Conservation (phyloP, 176 grass and related monocot species). For the Carex cristatella region DNA sequence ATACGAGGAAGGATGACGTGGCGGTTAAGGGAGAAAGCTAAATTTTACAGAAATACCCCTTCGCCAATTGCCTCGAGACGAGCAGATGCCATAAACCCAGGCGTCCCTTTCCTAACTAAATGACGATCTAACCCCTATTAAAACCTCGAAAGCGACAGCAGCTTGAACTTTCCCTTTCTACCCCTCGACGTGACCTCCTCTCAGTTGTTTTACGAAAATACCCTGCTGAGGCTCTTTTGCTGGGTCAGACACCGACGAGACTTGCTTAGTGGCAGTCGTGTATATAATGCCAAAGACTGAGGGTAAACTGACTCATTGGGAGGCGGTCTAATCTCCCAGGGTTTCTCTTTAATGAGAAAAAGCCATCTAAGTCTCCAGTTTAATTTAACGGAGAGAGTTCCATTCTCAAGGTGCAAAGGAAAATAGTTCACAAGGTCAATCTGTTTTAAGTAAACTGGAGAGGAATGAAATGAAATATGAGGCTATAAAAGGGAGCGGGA, state of each 20-base stretch:
- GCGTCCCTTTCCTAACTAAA: neutral
- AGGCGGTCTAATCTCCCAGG: slow-evolving; percentile 23
- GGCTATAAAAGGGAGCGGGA: slow-evolving; percentile 28
- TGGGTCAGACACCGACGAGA: slow-evolving; percentile 17
- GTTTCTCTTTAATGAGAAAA: slow-evolving; percentile 6
- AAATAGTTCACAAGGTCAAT: neutral
- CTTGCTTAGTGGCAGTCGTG: neutral
- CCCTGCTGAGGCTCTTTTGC: neutral
- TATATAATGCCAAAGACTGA: neutral
- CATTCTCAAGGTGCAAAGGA: neutral
- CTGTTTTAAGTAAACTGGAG: neutral
- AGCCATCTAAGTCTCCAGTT: neutral
- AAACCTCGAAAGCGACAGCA: slow-evolving; percentile 26
- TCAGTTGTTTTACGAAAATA: slow-evolving; percentile 6
- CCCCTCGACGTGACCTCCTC: slow-evolving; percentile 29
- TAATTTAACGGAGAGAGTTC: neutral
- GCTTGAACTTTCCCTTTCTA: neutral
- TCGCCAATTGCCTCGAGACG: neutral
- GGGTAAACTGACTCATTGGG: neutral
- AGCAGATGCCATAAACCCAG: slow-evolving; percentile 17
- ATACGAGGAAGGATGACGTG: slow-evolving; percentile 96
- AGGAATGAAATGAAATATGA: neutral
- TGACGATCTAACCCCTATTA: slow-evolving; percentile 34
- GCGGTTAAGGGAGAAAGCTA: neutral
- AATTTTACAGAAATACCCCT: slow-evolving; percentile 18